These are phyloP conservation scores for Geosmithia morbida DNA, from an alignment of 2,329 filamentous ascomycete species.

Conservation along the genomic window DNA sequence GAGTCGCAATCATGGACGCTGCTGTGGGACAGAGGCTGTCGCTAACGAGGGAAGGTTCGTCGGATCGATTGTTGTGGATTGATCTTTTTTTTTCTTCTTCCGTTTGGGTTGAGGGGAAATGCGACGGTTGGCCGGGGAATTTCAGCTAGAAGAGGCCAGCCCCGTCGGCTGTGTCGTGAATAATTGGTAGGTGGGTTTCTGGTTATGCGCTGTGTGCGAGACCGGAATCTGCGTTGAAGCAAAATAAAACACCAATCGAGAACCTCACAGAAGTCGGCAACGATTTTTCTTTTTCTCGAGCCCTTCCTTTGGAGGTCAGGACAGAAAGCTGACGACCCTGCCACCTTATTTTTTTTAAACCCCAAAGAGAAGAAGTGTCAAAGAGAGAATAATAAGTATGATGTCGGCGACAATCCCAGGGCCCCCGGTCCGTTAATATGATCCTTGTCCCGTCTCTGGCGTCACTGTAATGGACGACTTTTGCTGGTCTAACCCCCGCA, in stretches of 20 bases:
- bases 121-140: too few species aligned
- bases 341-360: not conserved
- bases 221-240: not conserved
- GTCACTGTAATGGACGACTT: not conserved
- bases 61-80: not conserved
- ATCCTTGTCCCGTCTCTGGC: not conserved
- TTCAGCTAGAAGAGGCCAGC: not conserved
- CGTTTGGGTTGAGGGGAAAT: not conserved
- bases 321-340: not conserved
- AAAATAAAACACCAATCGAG: not conserved
- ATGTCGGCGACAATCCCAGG: not conserved
- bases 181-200: not conserved
- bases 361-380: not conserved
- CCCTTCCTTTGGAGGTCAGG: not conserved
- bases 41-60: not conserved
- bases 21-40: conserved; percentile 5
- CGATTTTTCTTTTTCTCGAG: not conserved
- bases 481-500: not conserved
- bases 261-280: not conserved
- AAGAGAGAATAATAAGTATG: not conserved
- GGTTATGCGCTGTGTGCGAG: not conserved
- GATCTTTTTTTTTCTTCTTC: not conserved
- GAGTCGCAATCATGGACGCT: conserved; percentile 38
- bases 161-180: not conserved
- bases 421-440: not conserved